Conservation (phyloP, 148 eudicot genomes). For the Arctostaphylos glauca region DNA sequence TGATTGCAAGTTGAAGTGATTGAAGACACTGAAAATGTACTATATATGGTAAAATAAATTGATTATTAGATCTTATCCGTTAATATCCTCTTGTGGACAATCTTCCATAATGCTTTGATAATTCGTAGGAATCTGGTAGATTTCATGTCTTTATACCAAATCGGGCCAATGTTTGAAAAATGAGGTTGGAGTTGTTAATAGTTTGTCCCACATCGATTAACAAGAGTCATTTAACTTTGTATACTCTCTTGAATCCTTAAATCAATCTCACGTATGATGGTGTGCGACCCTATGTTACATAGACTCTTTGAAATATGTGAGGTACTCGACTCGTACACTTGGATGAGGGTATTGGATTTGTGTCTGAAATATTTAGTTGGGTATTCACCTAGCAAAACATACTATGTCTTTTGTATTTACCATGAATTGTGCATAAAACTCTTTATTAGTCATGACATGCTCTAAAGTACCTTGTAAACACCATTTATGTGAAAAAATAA, state of each 20-base stretch:
- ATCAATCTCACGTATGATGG: not conserved
- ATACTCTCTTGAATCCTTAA: not conserved
- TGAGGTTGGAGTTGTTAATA: not conserved
- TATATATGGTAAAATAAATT: not conserved
- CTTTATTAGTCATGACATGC: not conserved
- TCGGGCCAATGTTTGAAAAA: not conserved
- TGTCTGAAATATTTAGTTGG: not conserved
- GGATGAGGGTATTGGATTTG: not conserved
- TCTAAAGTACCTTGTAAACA: not conserved
- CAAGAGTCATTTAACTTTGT: not conserved
- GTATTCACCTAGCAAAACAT: not conserved
- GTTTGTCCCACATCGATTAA: not conserved
- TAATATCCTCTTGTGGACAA: not conserved
- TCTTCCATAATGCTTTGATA: not conserved
- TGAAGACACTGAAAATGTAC: not conserved
- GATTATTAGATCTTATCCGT: not conserved
- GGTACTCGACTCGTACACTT: not conserved
- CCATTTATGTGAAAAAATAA: not conserved
- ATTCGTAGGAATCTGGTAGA: not conserved
- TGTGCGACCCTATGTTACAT: not conserved
- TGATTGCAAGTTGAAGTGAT: not conserved
- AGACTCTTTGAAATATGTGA: not conserved
- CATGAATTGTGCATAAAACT: not conserved
- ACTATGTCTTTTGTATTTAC: not conserved
- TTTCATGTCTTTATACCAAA: not conserved